These are phyloP conservation scores for Massarina eburnea DNA, from an alignment of 2,329 filamentous ascomycete species.

Conservation along the genomic window DNA sequence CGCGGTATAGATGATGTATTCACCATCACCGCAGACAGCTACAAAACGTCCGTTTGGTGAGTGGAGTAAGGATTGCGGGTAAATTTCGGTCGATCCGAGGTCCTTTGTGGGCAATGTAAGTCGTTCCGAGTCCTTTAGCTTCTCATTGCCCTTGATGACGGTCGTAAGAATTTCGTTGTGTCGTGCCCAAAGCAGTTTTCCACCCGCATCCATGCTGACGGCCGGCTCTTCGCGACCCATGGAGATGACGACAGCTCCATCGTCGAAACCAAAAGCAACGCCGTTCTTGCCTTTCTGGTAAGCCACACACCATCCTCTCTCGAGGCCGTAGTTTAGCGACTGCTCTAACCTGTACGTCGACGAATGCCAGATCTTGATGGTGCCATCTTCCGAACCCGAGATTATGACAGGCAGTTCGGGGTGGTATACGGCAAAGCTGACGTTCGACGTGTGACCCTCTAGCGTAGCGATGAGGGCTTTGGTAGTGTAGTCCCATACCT, in stretches of 20 bases:
- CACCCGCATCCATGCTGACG: conserved; percentile 93
- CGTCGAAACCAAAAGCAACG: conserved; percentile 93
- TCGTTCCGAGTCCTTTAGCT: conserved; percentile 84
- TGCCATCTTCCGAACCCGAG: conserved; percentile 95
- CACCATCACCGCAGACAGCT: conserved; percentile 89
- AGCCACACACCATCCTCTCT: conserved; percentile 95
- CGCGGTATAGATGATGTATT: conserved; percentile 98
- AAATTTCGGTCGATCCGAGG: conserved; percentile 92
- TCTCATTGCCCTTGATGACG: conserved; percentile 90
- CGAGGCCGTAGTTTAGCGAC: conserved; percentile 91
- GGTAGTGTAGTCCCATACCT: conserved; percentile 99
- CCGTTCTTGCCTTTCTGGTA: conserved; percentile 95
- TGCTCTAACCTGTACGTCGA: conserved; percentile 97
- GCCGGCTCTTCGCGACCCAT: conserved; percentile 96
- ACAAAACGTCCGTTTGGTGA: conserved; percentile 95
- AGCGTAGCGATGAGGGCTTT: conserved; percentile 96
- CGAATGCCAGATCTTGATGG: conserved; percentile 97
- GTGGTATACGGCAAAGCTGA: conserved; percentile 97
- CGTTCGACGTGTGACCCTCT: conserved; percentile 96
- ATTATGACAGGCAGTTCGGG: conserved; percentile 96
- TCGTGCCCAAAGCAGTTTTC: conserved; percentile 93
- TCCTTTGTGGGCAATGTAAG: conserved; percentile 90
- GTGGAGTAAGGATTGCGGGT: conserved; percentile 90
- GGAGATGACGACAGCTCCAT: conserved; percentile 96
- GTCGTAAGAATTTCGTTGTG: conserved; percentile 95